A percentile compares a stretch with the other conserved stretches of the same genome.
These are phyloP conservation scores for Epichloe coenophiala DNA, from an alignment of 2,329 filamentous ascomycete species.

Conservation along the genomic window DNA sequence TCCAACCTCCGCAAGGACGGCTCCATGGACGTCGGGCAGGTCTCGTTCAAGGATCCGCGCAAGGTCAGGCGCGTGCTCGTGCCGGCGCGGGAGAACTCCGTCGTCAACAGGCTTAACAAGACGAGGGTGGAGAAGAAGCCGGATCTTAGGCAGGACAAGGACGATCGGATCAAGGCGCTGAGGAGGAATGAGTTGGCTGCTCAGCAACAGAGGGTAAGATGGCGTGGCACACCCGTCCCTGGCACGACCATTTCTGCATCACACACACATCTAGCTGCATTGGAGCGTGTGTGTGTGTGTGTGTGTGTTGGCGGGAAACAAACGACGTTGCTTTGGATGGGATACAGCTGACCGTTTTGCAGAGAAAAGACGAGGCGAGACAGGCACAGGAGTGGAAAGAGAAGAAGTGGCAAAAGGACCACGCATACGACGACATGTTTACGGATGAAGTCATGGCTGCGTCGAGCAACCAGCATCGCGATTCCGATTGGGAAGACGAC, in stretches of 20 bases:
- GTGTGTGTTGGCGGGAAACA: too few relatives aligned
- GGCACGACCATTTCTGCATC: not conserved
- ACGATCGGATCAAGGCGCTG: slow-evolving; percentile 58
- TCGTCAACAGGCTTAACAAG: slow-evolving; percentile 97
- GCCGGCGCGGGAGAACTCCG: slow-evolving; percentile 66
- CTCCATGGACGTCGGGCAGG: slow-evolving; percentile 89
- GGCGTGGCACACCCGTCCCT: too few relatives aligned
- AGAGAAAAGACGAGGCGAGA: slow-evolving; percentile 66
- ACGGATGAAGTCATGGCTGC: slow-evolving; percentile 64
- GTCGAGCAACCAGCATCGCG: slow-evolving; percentile 75
- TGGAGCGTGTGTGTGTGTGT: too few relatives aligned
- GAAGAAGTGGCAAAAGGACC: slow-evolving; percentile 86
- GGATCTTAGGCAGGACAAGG: slow-evolving; percentile 69
- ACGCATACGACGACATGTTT: slow-evolving; percentile 91
- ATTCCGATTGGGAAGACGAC: slow-evolving; percentile 70
- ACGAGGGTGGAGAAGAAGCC: slow-evolving; percentile 82
- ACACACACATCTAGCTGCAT: not conserved
- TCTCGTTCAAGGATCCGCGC: slow-evolving; percentile 82
- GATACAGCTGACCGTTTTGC: not conserved
- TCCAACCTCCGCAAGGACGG: slow-evolving; percentile 91
- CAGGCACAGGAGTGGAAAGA: slow-evolving; percentile 71
- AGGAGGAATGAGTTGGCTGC: slow-evolving; percentile 56
- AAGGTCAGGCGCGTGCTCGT: slow-evolving; percentile 77
- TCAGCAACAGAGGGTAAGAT: slow-evolving; percentile 43
- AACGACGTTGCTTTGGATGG: too few relatives aligned